Base-by-base conservation (phyloP, 441 rosid genomes). In the Gossypium trilobum region DNA sequence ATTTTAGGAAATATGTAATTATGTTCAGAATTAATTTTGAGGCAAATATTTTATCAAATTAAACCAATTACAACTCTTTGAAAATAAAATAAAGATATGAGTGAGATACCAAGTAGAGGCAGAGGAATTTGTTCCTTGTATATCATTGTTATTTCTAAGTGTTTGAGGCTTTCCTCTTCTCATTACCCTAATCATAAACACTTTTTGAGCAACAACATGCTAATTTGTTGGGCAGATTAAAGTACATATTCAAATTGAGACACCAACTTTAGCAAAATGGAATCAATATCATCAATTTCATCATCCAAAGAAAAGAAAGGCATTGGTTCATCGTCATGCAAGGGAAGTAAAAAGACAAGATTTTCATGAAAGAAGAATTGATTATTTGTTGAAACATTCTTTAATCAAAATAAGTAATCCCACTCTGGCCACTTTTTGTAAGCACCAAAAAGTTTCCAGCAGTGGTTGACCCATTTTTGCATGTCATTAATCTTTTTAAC, bases 391-490 rank as follows among this genome's bases (percentile, higher is more conserved):
- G 64, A 27, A 11, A 64, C 36, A 29, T 16, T 5, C 22, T 20
- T 10, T 17, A 55, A 4, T 7, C 3, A 31, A 58, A 44, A 71
- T 73, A 82, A 50, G 73, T 31, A 55, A 87, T 65, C 36, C 93
- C 88, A 13, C 78, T 80, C 75, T 77, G 78, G 55, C 82, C 79
- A 13, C 77, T 79, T 58, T 75, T 74, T 13, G 76, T 54, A 59
- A 72, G 74, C 54, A 85, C 83, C 74, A 84, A 86, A 64, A 82
- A 86, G 1, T 82, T 79, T 61, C 92, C 92, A 11, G 84, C 62
- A 59, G 76, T 74, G 58, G 16, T 63, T 31, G 83, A 74, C 2
- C 73, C 79, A 1, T 78, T 78, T 69, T 81, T 48, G 16, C 33
- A 46, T 44, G 74, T 58, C 16, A 85, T 56, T 55, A 75, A 70